Evolutionary conservation across 768 basidiomycete genomes (phyloP), one percentile per base, ranked within the genome.

Genomic region (Kwoniella heveanensis): DNA sequence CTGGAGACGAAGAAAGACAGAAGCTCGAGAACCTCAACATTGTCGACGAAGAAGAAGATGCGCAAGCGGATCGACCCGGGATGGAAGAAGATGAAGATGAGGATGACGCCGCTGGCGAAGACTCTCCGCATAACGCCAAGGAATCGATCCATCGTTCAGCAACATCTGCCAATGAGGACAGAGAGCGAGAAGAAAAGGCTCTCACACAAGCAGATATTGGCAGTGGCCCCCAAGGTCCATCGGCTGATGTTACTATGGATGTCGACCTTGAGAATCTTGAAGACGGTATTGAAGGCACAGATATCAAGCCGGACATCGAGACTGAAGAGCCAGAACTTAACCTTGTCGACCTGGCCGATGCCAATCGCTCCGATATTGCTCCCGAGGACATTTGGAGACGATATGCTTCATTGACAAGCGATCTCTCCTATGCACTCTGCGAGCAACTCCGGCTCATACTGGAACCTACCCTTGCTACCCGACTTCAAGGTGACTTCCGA

Each of bases 361-460:
- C 82, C 17, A 87, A 86, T 69, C 84, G 86, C 2, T 13, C 30
- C 10, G 79, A 82, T 24, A 79, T 82, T 50, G 82, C 82, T 6
- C 87, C 88, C 0, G 88, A 89, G 68, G 85, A 86, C 57, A 84
- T 95, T n/a, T 99, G 96, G 96, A 87, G 89, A 13, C 82, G 88
- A 17, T 99, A 99, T 81, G 89, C 90, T 70, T 88, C 89, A 2
- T 83, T 96, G 68, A 98, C 96, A 0, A 88, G 91, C 59, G 88
- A 95, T 64, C 86, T 99, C 46, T 90, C 96, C 1, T 91, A 90
- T 71, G 85, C 88, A 1, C 86, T 99, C 22, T 98, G 94, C 76
- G 96, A 98, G 81, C 94, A 97, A 76, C 86, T 98, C 19, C 90
- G 96, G 25, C 88, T 98, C 32, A 95, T 98, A 77, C 85, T 99